Conservation (phyloP, 2,329 filamentous ascomycete genomes). For the Calonectria leucothoes region DNA sequence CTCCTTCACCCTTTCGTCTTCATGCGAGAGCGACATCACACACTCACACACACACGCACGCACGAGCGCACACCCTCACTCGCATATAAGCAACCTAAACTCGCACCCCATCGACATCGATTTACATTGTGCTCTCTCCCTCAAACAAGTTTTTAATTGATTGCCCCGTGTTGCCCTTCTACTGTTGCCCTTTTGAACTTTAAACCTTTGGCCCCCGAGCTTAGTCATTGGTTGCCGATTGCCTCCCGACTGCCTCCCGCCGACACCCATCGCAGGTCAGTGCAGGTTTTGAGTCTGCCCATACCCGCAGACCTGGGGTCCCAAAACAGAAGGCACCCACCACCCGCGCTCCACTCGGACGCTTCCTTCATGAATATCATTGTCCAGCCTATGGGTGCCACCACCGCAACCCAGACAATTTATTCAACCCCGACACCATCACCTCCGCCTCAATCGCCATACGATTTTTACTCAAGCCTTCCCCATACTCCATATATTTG, state of each 20-base stretch:
- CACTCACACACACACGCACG: background rate
- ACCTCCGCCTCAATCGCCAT: conserved; percentile 25
- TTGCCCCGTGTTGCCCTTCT: background rate
- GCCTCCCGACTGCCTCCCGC: conserved; percentile 3
- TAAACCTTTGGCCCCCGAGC: conserved; percentile 11
- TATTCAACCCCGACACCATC: conserved; percentile 27
- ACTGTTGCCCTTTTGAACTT: background rate
- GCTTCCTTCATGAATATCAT: conserved; percentile 23
- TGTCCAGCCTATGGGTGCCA: conserved; percentile 20
- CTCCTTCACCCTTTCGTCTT: background rate
- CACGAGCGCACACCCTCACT: background rate
- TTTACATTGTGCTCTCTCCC: background rate
- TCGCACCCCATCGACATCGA: background rate
- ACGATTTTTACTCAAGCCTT: conserved; percentile 30
- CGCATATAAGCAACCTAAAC: background rate
- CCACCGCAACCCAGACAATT: conserved; percentile 18
- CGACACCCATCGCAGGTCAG: conserved; percentile 12
- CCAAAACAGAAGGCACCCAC: conserved; percentile 14
- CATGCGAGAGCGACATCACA: conserved; percentile 1
- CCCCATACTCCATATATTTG: conserved; percentile 27
- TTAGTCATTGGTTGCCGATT: conserved; percentile 15
- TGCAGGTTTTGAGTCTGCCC: background rate
- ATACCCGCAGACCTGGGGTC: background rate
- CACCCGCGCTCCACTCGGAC: background rate
- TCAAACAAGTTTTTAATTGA: background rate